phyloP scores from a whole-genome alignment of 1,284 basidiomycete genomes.

The Phlebopus sp. region DNA sequence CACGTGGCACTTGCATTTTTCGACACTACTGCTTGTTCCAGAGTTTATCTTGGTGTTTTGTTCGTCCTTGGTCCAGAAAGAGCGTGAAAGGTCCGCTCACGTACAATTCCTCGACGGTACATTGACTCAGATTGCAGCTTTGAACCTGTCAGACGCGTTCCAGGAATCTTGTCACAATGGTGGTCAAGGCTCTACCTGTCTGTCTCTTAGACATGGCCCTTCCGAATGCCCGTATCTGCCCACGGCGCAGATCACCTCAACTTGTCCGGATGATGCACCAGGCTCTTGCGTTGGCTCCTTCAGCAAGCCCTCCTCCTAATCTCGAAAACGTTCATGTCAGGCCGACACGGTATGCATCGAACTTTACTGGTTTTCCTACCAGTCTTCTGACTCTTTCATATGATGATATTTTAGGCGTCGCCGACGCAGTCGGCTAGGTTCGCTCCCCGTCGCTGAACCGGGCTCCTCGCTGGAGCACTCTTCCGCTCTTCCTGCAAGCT shows the following conservation, averaged over 20 bases:
- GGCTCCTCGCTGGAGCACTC: background rate
- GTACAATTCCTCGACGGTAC: no score
- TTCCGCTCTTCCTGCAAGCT: background rate
- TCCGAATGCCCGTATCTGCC: background rate
- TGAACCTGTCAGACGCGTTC: no score
- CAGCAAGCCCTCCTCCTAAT: background rate
- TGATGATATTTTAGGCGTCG: background rate
- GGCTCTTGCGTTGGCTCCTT: slow-evolving; percentile 6
- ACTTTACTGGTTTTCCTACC: no score
- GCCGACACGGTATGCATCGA: background rate
- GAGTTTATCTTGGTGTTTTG: no score
- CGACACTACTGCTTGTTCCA: no score
- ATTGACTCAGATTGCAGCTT: no score
- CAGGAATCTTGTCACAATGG: no score
- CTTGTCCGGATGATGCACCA: slow-evolving; percentile 23
- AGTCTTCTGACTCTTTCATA: background rate
- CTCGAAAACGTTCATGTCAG: background rate
- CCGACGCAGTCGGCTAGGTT: background rate
- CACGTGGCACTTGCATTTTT: no score
- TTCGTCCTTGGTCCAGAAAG: no score
- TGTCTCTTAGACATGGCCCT: slow-evolving; percentile 6
- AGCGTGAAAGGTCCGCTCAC: no score
- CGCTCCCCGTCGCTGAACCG: background rate
- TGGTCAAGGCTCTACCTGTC: background rate
- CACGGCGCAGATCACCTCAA: slow-evolving; percentile 6